Base-by-base conservation (phyloP, 192 early-diverging fungal species). In the Podila minutissima region DNA sequence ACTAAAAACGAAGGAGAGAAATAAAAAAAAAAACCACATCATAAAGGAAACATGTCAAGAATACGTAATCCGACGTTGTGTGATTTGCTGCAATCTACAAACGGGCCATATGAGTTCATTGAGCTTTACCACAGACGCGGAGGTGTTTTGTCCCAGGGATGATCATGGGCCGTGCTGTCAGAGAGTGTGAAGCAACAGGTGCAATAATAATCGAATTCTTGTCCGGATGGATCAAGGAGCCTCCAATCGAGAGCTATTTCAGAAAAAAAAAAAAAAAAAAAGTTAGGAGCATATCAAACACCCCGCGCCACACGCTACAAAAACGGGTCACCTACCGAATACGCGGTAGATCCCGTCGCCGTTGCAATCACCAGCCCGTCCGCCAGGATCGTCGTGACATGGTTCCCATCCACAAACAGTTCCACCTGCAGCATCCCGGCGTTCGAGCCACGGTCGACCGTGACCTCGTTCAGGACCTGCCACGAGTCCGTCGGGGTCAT, bases 291-390 rank as follows among this genome's bases (percentile, higher is more conserved):
- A 46, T 17, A 46, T 46, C 15, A 46, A 46, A 46, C 3, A 46
- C 35, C 33, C 8, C 10, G 35, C 10, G 2, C 41, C 13, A 55
- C 22, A n/a, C n/a, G n/a, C 53, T 22, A 66, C 7, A 41, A 38
- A 24, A 6, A 22, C 11, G 4, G 17, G 1, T 20, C 2, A 12
- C 20, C 48, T 88, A 94, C 82, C 68, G 92, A 93, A 55, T 95
- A 95, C 9, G 94, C 94, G 0, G 94, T 95, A 3, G 92, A 93
- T 38, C 97, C 97, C 0, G 97, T 99, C n/a, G 96, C 93, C 9
- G 97, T 97, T 0, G 96, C 94, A 72, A 99, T 85, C 26, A 94
- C 93, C 69, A 99, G 83, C 6, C 97, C 97, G 69, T 99, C 97
- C 0, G 97, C 97, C 71, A 96, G 92, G n/a, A 98, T 94, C 0